A percentile compares a stretch with the other conserved stretches of the same genome.
phyloP scores from a whole-genome alignment of 2,329 filamentous ascomycete species.

The Aureobasidium sp. region DNA sequence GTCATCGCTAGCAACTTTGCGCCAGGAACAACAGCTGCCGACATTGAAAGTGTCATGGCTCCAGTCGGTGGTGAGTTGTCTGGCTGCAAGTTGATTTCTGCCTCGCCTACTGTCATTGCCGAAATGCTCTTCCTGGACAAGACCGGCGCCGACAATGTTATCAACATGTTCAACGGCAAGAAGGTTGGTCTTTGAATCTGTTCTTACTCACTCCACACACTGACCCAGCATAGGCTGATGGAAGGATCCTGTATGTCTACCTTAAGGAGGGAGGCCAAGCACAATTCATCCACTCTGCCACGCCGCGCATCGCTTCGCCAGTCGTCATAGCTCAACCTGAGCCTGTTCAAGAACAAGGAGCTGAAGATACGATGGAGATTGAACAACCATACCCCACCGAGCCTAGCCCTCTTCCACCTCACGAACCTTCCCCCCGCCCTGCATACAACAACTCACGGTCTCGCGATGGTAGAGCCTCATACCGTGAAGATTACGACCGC shows the following conservation, averaged over 20 bases:
- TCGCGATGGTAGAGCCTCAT: slow-evolving; percentile 28
- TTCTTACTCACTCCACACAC: neutral
- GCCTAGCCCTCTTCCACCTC: slow-evolving; percentile 28
- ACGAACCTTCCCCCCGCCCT: slow-evolving; percentile 28
- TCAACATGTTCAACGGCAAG: slow-evolving; percentile 81
- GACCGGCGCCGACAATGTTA: slow-evolving; percentile 78
- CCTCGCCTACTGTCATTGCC: slow-evolving; percentile 76
- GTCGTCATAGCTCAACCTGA: neutral
- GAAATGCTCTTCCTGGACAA: slow-evolving; percentile 80
- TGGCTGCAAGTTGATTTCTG: slow-evolving; percentile 73
- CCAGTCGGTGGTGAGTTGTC: slow-evolving; percentile 72
- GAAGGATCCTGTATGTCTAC: slow-evolving; percentile 77
- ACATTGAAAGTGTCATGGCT: slow-evolving; percentile 86
- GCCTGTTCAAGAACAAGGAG: slow-evolving; percentile 7
- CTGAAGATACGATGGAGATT: slow-evolving; percentile 49
- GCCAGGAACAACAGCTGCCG: slow-evolving; percentile 80
- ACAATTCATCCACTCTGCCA: slow-evolving; percentile 28
- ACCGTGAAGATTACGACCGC: slow-evolving; percentile 26
- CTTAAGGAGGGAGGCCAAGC: slow-evolving; percentile 61
- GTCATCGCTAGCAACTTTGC: slow-evolving; percentile 87
- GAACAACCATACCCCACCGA: slow-evolving; percentile 36
- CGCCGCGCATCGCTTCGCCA: slow-evolving; percentile 15
- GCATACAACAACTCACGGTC: slow-evolving; percentile 27
- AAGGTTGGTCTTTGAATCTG: slow-evolving; percentile 59
- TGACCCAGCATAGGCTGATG: slow-evolving; percentile 67